Percentiles rank a stretch among this genome's conserved stretches.
phyloP scores from a whole-genome alignment of 73 alveolate genomes.

The Tetrahymena thermophila region DNA sequence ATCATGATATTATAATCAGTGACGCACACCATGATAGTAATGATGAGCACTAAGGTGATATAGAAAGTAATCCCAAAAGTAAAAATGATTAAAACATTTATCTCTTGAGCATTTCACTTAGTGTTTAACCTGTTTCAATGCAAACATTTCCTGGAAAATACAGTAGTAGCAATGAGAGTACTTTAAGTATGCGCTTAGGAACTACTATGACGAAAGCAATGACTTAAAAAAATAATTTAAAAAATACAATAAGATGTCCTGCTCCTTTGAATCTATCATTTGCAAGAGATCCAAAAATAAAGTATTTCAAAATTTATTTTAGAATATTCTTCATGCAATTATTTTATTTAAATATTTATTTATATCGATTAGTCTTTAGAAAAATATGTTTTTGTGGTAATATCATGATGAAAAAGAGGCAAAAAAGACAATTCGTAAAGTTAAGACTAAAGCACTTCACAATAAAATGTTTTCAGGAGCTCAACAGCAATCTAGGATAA shows the following conservation, averaged over 20 bases:
- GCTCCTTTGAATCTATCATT: background rate
- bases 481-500: background rate
- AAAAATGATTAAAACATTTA: background rate
- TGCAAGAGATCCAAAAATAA: background rate
- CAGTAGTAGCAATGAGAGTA: background rate
- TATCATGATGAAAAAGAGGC: background rate
- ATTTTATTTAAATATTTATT: too few species aligned
- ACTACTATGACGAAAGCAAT: background rate
- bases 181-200: background rate
- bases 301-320: background rate
- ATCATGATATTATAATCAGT: background rate
- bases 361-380: background rate
- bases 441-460: background rate
- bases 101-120: background rate
- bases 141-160: background rate
- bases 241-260: background rate
- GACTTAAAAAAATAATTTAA: background rate
- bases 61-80: background rate
- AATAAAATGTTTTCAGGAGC: background rate
- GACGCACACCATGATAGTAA: background rate
- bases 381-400: background rate
- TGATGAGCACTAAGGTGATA: background rate
- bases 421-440: background rate
- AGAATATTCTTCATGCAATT: too few species aligned
- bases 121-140: background rate